Percentiles rank a stretch among this genome's conserved stretches.
Evolutionary conservation across 2,329 filamentous ascomycete genomes (phyloP).

Genomic region (Exophiala bonariae): DNA sequence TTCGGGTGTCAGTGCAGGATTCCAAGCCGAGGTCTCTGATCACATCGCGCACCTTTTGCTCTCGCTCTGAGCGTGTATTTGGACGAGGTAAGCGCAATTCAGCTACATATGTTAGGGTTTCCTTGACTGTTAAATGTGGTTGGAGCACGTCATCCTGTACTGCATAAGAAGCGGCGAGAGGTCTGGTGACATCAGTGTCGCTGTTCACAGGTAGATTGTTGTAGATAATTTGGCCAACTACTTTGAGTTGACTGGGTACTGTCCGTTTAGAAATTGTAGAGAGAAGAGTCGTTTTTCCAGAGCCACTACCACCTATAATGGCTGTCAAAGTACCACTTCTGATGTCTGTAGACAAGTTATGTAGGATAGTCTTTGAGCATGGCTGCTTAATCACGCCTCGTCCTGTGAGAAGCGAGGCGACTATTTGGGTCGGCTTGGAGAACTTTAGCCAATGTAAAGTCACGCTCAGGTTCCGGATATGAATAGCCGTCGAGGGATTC

Average conservation of each 20-base stretch:
- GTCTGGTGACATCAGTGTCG: conserved; percentile 14
- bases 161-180: conserved; percentile 61
- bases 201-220: conserved; percentile 1
- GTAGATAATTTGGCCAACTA: conserved; percentile 65
- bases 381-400: too few species aligned
- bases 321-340: conserved; percentile 67
- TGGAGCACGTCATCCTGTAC: conserved; percentile 86
- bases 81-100: conserved; percentile 63
- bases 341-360: conserved; percentile 65
- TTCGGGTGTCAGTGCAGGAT: conserved; percentile 64
- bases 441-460: too few species aligned
- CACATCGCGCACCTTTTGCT: conserved; percentile 70
- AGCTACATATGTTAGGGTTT: conserved; percentile 77
- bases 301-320: conserved; percentile 71
- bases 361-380: conserved; percentile 57
- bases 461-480: too few species aligned
- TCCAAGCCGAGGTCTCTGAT: conserved; percentile 73
- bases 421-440: too few species aligned
- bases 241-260: conserved; percentile 50
- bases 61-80: conserved; percentile 67
- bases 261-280: conserved; percentile 71
- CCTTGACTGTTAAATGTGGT: conserved; percentile 74
- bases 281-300: conserved; percentile 80
- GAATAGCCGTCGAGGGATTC: too few species aligned
- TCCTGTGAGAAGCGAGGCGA: too few species aligned